phyloP scores from a whole-genome alignment of 129 eudicot species.

The Erigeron canadensis region DNA sequence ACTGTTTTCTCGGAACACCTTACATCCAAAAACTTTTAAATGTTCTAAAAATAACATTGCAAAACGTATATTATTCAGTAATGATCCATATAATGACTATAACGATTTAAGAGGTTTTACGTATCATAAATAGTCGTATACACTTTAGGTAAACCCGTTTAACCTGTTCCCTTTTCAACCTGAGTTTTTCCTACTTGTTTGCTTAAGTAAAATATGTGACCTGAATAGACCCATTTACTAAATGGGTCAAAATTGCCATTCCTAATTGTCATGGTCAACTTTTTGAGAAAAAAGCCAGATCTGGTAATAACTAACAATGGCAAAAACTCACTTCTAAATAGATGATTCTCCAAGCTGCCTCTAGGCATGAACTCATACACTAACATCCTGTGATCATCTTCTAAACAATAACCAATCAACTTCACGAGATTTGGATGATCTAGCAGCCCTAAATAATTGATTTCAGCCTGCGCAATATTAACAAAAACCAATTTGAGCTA shows the following conservation, averaged over 20 bases:
- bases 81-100: background rate
- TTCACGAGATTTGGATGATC: conserved; percentile 71
- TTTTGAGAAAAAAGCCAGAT: background rate
- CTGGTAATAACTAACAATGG: background rate
- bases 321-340: conserved; percentile 65
- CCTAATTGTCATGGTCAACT: background rate
- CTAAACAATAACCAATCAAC: conserved; percentile 70
- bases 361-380: conserved; percentile 79
- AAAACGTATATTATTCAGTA: no score
- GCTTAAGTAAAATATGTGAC: background rate
- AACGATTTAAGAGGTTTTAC: background rate
- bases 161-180: background rate
- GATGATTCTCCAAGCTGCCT: conserved; percentile 82
- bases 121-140: background rate
- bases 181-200: background rate
- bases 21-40: background rate
- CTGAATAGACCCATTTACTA: background rate
- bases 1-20: background rate
- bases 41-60: no score
- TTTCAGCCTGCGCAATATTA: conserved; percentile 50
- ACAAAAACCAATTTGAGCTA: background rate
- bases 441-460: conserved; percentile 67
- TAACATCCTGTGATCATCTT: conserved; percentile 66
- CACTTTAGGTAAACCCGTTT: background rate
- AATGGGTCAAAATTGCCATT: background rate